These are phyloP conservation scores for Schizothecium vesticola DNA, from an alignment of 495 filamentous ascomycete species.

Conservation along the genomic window DNA sequence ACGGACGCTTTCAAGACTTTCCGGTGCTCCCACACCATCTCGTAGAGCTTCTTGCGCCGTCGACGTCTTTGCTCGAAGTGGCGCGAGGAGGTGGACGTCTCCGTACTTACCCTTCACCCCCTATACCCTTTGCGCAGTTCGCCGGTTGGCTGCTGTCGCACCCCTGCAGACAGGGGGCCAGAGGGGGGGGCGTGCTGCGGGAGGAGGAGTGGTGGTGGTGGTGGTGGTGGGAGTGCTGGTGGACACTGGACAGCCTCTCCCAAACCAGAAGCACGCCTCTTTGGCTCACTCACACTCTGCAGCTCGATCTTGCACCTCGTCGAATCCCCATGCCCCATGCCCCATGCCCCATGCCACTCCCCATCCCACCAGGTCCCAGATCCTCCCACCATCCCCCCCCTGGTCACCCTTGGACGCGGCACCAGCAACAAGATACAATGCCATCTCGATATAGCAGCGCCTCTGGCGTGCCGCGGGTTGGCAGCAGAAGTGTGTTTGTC, in stretches of 20 bases:
- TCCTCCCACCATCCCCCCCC: background rate
- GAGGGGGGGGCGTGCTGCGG: background rate
- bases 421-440: conserved; percentile 1
- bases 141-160: background rate
- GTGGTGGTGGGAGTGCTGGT: conserved; percentile 1
- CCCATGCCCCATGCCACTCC: conserved; percentile 10
- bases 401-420: background rate
- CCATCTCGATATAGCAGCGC: conserved; percentile 47
- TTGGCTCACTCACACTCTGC: conserved; percentile 2
- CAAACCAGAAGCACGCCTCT: conserved; percentile 22
- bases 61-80: background rate
- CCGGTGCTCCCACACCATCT: conserved; percentile 2
- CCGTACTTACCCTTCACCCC: background rate
- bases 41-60: background rate
- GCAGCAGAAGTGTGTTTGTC: background rate
- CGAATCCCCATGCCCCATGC: conserved; percentile 9
- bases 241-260: conserved; percentile 16
- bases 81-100: background rate
- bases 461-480: conserved; percentile 26
- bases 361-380: conserved; percentile 18
- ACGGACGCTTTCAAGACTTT: background rate
- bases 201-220: background rate
- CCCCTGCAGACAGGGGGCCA: conserved; percentile 20
- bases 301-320: conserved; percentile 11
- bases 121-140: conserved; percentile 8